Evolutionary conservation across 441 rosid species (phyloP).

Genomic region (Eutrema salsugineum): DNA sequence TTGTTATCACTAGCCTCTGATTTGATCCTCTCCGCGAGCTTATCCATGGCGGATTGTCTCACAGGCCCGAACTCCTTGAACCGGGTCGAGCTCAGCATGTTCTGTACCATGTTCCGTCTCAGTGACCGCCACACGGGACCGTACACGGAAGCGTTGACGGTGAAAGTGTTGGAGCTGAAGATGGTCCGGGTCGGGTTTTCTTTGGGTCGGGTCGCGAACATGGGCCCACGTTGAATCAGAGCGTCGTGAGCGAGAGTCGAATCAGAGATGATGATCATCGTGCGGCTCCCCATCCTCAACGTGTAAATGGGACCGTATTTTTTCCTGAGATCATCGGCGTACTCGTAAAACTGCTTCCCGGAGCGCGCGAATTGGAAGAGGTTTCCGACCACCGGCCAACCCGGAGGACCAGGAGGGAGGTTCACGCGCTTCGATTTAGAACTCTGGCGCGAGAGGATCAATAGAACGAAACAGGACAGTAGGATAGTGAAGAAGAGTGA

Average conservation of each 20-base stretch:
- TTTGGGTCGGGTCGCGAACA: constrained; percentile 64
- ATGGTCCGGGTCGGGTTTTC: constrained; percentile 75
- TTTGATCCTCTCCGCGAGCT: constrained; percentile 43
- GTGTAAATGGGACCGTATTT: constrained; percentile 72
- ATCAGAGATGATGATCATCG: constrained; percentile 63
- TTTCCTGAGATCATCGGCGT: constrained; percentile 43
- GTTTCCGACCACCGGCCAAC: constrained; percentile 91
- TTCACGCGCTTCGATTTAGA: constrained; percentile 41
- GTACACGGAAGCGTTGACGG: constrained; percentile 76
- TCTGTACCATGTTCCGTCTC: constrained; percentile 88
- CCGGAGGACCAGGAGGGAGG: constrained; percentile 90
- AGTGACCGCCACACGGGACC: constrained; percentile 90
- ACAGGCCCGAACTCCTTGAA: constrained; percentile 55
- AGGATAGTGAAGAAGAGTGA: constrained; percentile 39
- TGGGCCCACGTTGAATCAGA: constrained; percentile 55
- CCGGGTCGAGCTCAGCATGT: constrained; percentile 71
- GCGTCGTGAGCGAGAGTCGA: constrained; percentile 67
- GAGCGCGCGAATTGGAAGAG: constrained; percentile 79
- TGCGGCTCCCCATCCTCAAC: constrained; percentile 78
- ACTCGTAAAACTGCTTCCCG: constrained; percentile 64
- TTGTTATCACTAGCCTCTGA: constrained; percentile 44
- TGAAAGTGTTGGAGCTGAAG: constrained; percentile 86
- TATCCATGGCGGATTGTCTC: constrained; percentile 67
- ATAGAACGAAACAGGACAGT: constrained; percentile 31
- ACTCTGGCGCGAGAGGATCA: constrained; percentile 32